Percentiles rank a stretch among this genome's conserved stretches.
These are phyloP conservation scores for Pyrenochaeta sp. DNA, from an alignment of 2,329 filamentous ascomycete genomes.

Conservation along the genomic window DNA sequence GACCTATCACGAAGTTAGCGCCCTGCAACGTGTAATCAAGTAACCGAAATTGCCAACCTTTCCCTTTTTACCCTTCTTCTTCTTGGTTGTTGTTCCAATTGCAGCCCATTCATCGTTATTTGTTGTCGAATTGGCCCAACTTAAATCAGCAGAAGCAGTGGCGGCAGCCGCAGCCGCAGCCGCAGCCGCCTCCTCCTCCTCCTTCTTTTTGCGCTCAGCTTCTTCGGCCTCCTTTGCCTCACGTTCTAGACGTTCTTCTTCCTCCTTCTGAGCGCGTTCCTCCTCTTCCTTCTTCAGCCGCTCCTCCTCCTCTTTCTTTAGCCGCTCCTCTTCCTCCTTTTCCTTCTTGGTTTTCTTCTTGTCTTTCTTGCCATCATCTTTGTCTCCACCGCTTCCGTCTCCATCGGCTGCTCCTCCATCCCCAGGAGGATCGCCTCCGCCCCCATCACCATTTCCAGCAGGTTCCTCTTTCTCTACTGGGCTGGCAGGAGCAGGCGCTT, in stretches of 20 bases:
- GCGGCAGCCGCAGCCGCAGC: slow-evolving; percentile 36
- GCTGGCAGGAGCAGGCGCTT: slow-evolving; percentile 49
- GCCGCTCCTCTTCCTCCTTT: slow-evolving; percentile 45
- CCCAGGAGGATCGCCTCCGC: slow-evolving; percentile 44
- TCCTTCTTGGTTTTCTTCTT: slow-evolving; percentile 51
- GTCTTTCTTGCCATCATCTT: slow-evolving; percentile 47
- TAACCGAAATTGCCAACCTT: slow-evolving; percentile 47
- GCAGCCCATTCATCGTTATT: slow-evolving; percentile 40
- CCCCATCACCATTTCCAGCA: slow-evolving; percentile 39
- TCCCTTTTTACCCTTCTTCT: slow-evolving; percentile 51
- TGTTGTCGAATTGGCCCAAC: slow-evolving; percentile 38
- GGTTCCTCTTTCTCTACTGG: slow-evolving; percentile 55
- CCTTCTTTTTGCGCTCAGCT: slow-evolving; percentile 46
- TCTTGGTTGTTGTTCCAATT: slow-evolving; percentile 35
- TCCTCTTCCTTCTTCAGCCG: slow-evolving; percentile 45
- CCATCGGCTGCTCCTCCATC: slow-evolving; percentile 45
- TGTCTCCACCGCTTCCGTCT: slow-evolving; percentile 45
- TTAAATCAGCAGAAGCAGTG: slow-evolving; percentile 31
- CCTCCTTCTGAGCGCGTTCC: slow-evolving; percentile 42
- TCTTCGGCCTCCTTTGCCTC: slow-evolving; percentile 49
- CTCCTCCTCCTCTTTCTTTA: slow-evolving; percentile 48
- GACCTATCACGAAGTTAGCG: slow-evolving; percentile 39
- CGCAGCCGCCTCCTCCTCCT: slow-evolving; percentile 44
- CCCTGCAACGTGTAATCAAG: slow-evolving; percentile 36
- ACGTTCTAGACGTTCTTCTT: slow-evolving; percentile 48